phyloP scores from a whole-genome alignment of 305 asterid species.

The Fraxinus platypoda region DNA sequence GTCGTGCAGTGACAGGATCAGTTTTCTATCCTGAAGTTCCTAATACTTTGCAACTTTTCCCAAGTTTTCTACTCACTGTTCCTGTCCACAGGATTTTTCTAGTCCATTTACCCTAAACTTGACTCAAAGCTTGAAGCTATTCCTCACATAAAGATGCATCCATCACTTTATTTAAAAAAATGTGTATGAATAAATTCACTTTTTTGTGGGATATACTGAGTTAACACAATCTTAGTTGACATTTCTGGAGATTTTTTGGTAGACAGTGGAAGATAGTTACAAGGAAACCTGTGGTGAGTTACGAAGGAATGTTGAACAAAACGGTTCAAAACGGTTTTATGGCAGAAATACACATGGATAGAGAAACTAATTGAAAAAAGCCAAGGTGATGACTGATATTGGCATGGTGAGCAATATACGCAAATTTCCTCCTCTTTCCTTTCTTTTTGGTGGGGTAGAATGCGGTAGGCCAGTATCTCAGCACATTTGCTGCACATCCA shows the following conservation, averaged over 20 bases:
- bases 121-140: not conserved
- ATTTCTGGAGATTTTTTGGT: not conserved
- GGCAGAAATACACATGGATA: not conserved
- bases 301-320: not conserved
- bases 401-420: not conserved
- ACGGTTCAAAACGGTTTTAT: not conserved
- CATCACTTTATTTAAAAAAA: not conserved
- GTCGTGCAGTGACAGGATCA: not conserved
- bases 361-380: not conserved
- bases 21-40: not conserved
- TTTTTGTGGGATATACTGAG: not conserved
- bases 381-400: not conserved
- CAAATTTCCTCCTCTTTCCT: not conserved
- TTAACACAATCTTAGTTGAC: not conserved
- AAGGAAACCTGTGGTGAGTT: not conserved
- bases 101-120: not conserved
- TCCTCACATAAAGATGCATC: not conserved
- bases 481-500: not conserved
- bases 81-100: not conserved
- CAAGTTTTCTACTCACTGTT: not conserved
- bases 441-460: not conserved
- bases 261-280: not conserved
- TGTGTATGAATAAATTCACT: not conserved
- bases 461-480: not conserved
- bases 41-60: not conserved